Percentiles rank a stretch among this genome's conserved stretches.
phyloP scores from a whole-genome alignment of 805 yeast species.

The Lachancea dasiensis region DNA sequence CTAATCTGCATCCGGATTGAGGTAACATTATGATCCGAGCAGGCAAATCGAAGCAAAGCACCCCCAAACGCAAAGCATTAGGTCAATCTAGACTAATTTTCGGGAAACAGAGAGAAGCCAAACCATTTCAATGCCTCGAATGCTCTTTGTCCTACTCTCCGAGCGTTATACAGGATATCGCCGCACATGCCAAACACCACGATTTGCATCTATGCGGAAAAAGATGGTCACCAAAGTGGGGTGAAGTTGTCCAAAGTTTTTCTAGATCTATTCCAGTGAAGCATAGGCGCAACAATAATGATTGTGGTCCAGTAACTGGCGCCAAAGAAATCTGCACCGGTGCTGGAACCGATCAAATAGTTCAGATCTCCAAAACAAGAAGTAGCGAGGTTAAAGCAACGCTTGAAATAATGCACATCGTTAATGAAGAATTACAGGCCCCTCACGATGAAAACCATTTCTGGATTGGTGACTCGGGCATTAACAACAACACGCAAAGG shows the following conservation, averaged over 20 bases:
- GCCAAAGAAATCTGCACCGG: too few relatives aligned
- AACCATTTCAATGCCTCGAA: slow-evolving; percentile 19
- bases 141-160: slow-evolving; percentile 28
- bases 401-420: slow-evolving; percentile 43
- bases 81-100: slow-evolving; percentile 2
- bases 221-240: slow-evolving; percentile 41
- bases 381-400: slow-evolving; percentile 32
- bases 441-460: slow-evolving; percentile 41
- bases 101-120: slow-evolving; percentile 1
- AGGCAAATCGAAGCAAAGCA: background rate
- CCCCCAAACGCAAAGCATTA: background rate
- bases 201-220: slow-evolving; percentile 43
- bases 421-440: slow-evolving; percentile 57
- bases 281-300: too few relatives aligned
- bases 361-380: slow-evolving; percentile 1
- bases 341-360: background rate
- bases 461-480: slow-evolving; percentile 27
- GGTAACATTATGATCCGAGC: background rate
- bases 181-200: slow-evolving; percentile 48
- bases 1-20: background rate
- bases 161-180: slow-evolving; percentile 16
- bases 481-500: slow-evolving; percentile 1
- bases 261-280: too few relatives aligned
- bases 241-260: slow-evolving; percentile 15
- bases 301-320: too few relatives aligned